A percentile compares a stretch with the other conserved stretches of the same genome.
Conservation (phyloP, 140 eudicot genomes). For the Flaveria floridana region DNA sequence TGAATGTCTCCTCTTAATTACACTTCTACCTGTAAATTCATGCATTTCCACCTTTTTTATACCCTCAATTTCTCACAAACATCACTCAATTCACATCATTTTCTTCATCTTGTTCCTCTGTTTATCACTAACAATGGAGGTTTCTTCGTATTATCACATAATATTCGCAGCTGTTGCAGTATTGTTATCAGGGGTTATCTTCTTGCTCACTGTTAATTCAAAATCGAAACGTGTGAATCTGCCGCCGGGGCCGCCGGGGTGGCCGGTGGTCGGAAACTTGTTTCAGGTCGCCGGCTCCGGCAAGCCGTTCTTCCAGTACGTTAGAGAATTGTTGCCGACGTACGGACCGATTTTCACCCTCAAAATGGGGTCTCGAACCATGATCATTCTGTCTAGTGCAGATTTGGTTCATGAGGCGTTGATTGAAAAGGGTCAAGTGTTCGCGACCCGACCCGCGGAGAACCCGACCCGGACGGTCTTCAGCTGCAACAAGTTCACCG, state of each 20-base stretch:
- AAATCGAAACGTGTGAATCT: slow-evolving; percentile 41
- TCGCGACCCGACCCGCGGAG: slow-evolving; percentile 64
- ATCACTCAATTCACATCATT: neutral
- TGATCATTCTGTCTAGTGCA: slow-evolving; percentile 62
- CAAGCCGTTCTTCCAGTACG: slow-evolving; percentile 61
- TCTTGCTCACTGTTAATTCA: slow-evolving; percentile 23
- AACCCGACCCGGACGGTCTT: slow-evolving; percentile 73
- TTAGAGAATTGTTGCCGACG: slow-evolving; percentile 53
- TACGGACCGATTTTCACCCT: slow-evolving; percentile 84
- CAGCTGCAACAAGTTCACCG: slow-evolving; percentile 79
- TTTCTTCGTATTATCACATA: slow-evolving; percentile 43
- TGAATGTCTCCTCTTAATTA: slow-evolving; percentile 35
- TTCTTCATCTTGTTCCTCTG: neutral
- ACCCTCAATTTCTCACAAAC: slow-evolving; percentile 17
- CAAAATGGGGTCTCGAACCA: slow-evolving; percentile 69
- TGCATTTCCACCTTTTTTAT: slow-evolving; percentile 39
- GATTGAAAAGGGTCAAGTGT: slow-evolving; percentile 55
- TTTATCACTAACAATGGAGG: slow-evolving; percentile 38
- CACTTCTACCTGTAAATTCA: slow-evolving; percentile 57
- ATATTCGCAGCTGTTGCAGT: slow-evolving; percentile 52
- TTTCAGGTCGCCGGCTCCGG: slow-evolving; percentile 80
- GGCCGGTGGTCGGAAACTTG: slow-evolving; percentile 85
- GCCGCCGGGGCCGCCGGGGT: slow-evolving; percentile 94
- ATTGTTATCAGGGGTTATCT: slow-evolving; percentile 34
- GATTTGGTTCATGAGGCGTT: slow-evolving; percentile 64